These are phyloP conservation scores for Yamadazyma trypodendri DNA, from an alignment of 1,139 yeast genomes.

Conservation along the genomic window DNA sequence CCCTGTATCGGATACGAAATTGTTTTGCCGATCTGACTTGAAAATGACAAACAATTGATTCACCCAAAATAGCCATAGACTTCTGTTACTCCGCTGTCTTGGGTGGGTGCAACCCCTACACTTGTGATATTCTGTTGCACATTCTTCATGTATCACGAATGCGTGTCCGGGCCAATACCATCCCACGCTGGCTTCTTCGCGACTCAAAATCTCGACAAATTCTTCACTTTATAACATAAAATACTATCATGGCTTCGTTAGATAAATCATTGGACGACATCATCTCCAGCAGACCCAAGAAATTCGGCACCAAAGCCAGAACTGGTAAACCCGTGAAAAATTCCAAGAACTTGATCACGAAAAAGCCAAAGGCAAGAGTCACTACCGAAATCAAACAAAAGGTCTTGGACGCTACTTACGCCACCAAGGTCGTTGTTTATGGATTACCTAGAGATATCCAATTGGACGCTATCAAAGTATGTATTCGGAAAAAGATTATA, in stretches of 20 bases:
- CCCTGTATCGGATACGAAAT: too few species aligned
- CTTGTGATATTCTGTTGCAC: too few species aligned
- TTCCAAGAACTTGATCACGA: constrained; percentile 17
- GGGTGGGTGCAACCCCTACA: too few species aligned
- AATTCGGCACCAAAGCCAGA: constrained; percentile 18
- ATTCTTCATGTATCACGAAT: too few species aligned
- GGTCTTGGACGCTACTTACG: constrained; percentile 53
- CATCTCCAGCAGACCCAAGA: constrained; percentile 52
- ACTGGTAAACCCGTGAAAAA: constrained; percentile 14
- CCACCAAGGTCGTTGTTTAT: constrained; percentile 73
- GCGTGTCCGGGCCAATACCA: neutral
- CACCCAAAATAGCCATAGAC: too few species aligned
- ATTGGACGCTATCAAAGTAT: constrained; percentile 78
- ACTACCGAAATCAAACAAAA: constrained; percentile 31
- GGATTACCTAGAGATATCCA: constrained; percentile 79
- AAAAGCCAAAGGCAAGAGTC: constrained; percentile 38
- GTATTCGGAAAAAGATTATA: constrained; percentile 31
- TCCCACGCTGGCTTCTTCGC: neutral
- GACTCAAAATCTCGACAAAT: neutral
- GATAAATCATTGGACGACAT: constrained; percentile 96
- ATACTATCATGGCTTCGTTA: constrained; percentile 36
- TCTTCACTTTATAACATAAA: neutral
- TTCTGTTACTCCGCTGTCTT: too few species aligned
- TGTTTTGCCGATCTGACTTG: too few species aligned
- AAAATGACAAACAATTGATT: too few species aligned